phyloP scores from a whole-genome alignment of 192 early-diverging fungal species.

The Coemansia asiatica region DNA sequence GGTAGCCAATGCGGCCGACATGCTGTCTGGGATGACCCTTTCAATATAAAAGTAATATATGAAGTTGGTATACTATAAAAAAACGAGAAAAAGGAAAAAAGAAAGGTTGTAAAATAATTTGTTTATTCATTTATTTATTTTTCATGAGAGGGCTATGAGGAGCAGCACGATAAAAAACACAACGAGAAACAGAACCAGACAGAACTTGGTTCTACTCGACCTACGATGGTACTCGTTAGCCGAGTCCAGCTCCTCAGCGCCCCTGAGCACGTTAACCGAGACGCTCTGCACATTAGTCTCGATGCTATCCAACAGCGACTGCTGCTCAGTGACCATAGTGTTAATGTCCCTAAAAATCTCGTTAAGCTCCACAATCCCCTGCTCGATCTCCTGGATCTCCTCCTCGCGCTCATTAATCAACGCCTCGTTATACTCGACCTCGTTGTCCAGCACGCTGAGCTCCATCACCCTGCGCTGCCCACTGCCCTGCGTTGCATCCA shows the following conservation, averaged over 20 bases:
- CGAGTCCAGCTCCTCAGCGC: conserved; percentile 74
- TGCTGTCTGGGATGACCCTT: conserved; percentile 39
- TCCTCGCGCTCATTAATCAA: conserved; percentile 92
- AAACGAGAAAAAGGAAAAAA: conserved; percentile 3
- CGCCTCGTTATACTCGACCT: conserved; percentile 92
- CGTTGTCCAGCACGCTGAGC: conserved; percentile 79
- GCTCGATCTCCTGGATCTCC: conserved; percentile 90
- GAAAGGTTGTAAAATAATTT: no score
- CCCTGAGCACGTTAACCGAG: conserved; percentile 73
- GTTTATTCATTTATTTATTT: not conserved
- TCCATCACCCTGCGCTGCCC: conserved; percentile 55
- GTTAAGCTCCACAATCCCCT: conserved; percentile 90
- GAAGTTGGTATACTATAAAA: not conserved
- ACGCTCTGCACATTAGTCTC: conserved; percentile 90
- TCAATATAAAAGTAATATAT: conserved; percentile 2
- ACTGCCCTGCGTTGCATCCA: not conserved
- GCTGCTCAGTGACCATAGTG: conserved; percentile 96
- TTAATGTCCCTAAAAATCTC: conserved; percentile 96
- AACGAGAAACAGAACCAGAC: conserved; percentile 73
- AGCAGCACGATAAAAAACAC: conserved; percentile 66
- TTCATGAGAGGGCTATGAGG: conserved; percentile 56
- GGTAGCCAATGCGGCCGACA: conserved; percentile 44
- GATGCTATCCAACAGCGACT: conserved; percentile 91
- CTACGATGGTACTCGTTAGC: conserved; percentile 78
- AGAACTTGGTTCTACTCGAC: conserved; percentile 81